phyloP scores from a whole-genome alignment of 1,139 yeast species.

The Pichia sp. region DNA sequence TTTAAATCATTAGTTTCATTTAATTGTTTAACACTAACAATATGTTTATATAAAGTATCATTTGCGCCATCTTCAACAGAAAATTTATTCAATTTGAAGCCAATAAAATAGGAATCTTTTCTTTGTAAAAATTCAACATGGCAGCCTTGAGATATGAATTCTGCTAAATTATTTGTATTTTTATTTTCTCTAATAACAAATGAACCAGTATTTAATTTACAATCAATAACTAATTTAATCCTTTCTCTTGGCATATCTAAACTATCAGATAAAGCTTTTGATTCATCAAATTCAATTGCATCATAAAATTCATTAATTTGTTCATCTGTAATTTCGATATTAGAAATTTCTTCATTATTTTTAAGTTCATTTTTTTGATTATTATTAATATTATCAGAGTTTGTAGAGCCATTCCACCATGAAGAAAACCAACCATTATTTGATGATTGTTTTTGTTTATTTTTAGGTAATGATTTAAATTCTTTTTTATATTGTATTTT shows the following conservation, averaged over 20 bases:
- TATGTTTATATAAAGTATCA: slow-evolving; percentile 66
- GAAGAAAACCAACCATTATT: slow-evolving; percentile 50
- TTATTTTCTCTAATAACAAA: slow-evolving; percentile 48
- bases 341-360: slow-evolving; percentile 18
- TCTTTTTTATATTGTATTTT: slow-evolving; percentile 59
- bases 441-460: slow-evolving; percentile 3
- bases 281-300: slow-evolving; percentile 88
- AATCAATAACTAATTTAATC: slow-evolving; percentile 57
- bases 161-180: slow-evolving; percentile 50
- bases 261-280: slow-evolving; percentile 44
- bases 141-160: slow-evolving; percentile 78
- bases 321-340: slow-evolving; percentile 46
- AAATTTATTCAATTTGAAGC: slow-evolving; percentile 72
- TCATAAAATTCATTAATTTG: slow-evolving; percentile 82
- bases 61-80: slow-evolving; percentile 84
- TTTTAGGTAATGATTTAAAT: slow-evolving; percentile 25
- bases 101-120: slow-evolving; percentile 68
- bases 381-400: slow-evolving; percentile 9
- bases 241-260: slow-evolving; percentile 71
- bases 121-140: slow-evolving; percentile 68
- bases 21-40: slow-evolving; percentile 76
- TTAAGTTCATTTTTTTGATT: slow-evolving; percentile 8
- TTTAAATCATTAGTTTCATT: slow-evolving; percentile 19
- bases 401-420: slow-evolving; percentile 44
- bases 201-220: slow-evolving; percentile 73